Conservation (phyloP, 345 rosid genomes). For the Populus deltoides region DNA sequence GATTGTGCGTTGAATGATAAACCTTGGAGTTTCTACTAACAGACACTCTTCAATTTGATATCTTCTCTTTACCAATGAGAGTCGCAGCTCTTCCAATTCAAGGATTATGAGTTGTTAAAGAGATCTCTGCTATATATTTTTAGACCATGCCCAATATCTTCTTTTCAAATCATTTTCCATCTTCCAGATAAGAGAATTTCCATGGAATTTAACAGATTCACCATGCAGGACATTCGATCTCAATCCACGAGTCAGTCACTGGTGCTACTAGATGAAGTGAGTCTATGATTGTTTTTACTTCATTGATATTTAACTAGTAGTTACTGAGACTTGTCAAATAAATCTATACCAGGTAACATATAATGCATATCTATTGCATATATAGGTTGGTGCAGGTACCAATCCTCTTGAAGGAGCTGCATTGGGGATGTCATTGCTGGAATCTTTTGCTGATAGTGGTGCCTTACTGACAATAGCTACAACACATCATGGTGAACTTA, state of each 20-base stretch:
- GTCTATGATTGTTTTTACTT: constrained; percentile 20
- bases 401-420: constrained; percentile 99
- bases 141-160: not conserved
- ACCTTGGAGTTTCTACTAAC: not conserved
- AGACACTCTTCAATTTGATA: not conserved
- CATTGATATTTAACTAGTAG: not conserved
- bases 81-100: not conserved
- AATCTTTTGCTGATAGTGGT: constrained; percentile 72
- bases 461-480: constrained; percentile 86
- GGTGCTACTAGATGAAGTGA: constrained; percentile 92
- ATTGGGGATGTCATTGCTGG: constrained; percentile 83
- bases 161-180: not conserved
- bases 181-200: not conserved
- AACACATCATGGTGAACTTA: constrained; percentile 90
- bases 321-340: no score
- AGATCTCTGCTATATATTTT: constrained; percentile 9
- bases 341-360: not conserved
- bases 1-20: not conserved
- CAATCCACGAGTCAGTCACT: constrained; percentile 71
- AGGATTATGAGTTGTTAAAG: not conserved
- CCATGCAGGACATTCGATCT: constrained; percentile 68
- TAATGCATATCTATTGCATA: constrained; percentile 10
- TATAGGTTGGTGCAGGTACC: constrained; percentile 92
- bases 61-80: not conserved
- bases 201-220: constrained; percentile 6